A percentile compares a stretch with the other conserved stretches of the same genome.
Evolutionary conservation across 257 asterid genomes (phyloP).

Genomic region (Rhazya stricta): DNA sequence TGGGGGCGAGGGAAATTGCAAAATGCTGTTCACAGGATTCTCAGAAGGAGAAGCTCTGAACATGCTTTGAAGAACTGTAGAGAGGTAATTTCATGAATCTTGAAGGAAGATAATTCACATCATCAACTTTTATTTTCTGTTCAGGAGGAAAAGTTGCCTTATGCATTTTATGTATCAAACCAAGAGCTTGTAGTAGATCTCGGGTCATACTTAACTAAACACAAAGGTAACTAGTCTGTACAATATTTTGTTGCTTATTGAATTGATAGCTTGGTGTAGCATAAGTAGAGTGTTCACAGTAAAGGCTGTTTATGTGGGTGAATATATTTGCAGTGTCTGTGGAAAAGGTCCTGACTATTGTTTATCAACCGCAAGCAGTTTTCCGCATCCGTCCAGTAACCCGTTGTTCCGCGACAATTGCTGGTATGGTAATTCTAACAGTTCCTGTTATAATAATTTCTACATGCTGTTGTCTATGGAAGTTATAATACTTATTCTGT

Average conservation of each 20-base stretch:
- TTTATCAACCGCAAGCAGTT: conserved; percentile 96
- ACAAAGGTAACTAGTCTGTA: conserved; percentile 47
- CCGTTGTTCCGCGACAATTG: conserved; percentile 93
- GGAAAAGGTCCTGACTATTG: conserved; percentile 78
- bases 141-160: conserved; percentile 88
- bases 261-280: not conserved
- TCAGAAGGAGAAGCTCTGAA: not conserved
- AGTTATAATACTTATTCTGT: not conserved
- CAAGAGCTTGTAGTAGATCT: conserved; percentile 78
- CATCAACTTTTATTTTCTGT: conserved; percentile 13
- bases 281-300: not conserved
- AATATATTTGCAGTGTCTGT: conserved; percentile 71
- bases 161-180: conserved; percentile 79
- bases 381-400: conserved; percentile 92
- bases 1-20: too few relatives aligned
- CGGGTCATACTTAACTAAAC: conserved; percentile 63
- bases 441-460: conserved; percentile 9
- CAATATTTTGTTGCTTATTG: not conserved
- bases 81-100: not conserved
- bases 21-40: not conserved
- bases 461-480: not conserved
- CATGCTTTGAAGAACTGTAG: not conserved
- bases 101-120: not conserved
- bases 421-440: conserved; percentile 42
- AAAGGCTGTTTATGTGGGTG: not conserved